phyloP scores from a whole-genome alignment of 805 yeast genomes.

The Candida suzukii region DNA sequence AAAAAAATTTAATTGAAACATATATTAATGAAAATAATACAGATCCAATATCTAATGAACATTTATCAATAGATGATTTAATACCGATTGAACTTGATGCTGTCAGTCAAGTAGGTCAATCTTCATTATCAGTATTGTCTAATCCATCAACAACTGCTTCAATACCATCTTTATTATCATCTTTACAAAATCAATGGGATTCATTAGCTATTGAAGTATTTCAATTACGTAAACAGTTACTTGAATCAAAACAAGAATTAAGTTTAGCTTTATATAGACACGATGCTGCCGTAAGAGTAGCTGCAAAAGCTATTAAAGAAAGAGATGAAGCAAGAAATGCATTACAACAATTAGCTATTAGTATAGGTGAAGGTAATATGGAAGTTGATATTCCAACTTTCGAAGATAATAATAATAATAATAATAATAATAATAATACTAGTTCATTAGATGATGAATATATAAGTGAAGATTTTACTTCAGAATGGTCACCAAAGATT shows the following conservation, averaged over 20 bases:
- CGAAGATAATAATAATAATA: constrained; percentile 15
- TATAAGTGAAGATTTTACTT: constrained; percentile 5
- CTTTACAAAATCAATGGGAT: constrained; percentile 88
- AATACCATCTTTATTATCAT: constrained; percentile 68
- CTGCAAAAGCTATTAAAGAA: constrained; percentile 66
- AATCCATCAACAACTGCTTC: constrained; percentile 37
- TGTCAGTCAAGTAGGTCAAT: not conserved
- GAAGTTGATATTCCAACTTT: too few species aligned
- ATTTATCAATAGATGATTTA: constrained; percentile 51
- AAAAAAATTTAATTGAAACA: constrained; percentile 47
- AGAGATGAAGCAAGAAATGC: constrained; percentile 69
- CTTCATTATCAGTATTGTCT: not conserved
- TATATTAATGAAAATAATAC: constrained; percentile 58
- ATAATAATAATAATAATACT: not conserved
- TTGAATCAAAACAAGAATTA: constrained; percentile 59
- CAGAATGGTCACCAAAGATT: constrained; percentile 3
- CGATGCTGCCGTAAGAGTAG: constrained; percentile 88
- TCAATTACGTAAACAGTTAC: constrained; percentile 64
- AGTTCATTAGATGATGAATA: not conserved
- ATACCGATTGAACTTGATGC: constrained; percentile 26
- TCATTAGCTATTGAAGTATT: constrained; percentile 76
- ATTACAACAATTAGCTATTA: constrained; percentile 44
- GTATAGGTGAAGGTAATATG: constrained; percentile 26
- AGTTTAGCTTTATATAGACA: constrained; percentile 74
- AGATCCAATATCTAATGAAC: constrained; percentile 73